These are phyloP conservation scores for Sesbania bispinosa DNA, from an alignment of 306 rosid genomes.

Conservation along the genomic window DNA sequence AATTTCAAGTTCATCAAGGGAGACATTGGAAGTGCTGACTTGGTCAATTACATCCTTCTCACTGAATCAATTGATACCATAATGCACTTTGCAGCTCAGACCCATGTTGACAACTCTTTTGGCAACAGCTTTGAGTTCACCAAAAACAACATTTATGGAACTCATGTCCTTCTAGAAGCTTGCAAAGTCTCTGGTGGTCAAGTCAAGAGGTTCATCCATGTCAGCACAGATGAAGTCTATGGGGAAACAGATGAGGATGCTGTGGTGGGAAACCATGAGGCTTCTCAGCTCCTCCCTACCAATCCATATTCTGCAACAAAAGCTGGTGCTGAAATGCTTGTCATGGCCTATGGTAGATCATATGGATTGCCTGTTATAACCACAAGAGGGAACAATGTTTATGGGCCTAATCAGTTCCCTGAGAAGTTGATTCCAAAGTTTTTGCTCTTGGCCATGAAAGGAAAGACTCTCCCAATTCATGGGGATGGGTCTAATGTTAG, in stretches of 20 bases:
- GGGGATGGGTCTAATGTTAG: constrained; percentile 41
- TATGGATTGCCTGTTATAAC: constrained; percentile 38
- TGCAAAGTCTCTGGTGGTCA: constrained; percentile 28
- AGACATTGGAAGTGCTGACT: constrained; percentile 35
- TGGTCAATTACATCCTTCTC: constrained; percentile 30
- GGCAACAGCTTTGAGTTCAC: constrained; percentile 41
- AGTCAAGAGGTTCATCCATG: constrained; percentile 35
- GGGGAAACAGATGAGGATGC: constrained; percentile 36
- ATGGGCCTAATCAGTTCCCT: constrained; percentile 40
- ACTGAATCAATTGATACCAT: constrained; percentile 37
- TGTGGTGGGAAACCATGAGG: constrained; percentile 30
- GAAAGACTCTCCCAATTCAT: constrained; percentile 32
- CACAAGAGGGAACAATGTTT: constrained; percentile 35
- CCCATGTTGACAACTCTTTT: constrained; percentile 35
- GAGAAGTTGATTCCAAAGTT: constrained; percentile 42
- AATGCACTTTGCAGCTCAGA: constrained; percentile 42
- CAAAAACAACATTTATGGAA: constrained; percentile 33
- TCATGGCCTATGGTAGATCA: constrained; percentile 41
- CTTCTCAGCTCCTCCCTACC: constrained; percentile 25
- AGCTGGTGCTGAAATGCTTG: constrained; percentile 44
- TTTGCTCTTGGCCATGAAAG: constrained; percentile 35
- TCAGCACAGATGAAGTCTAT: constrained; percentile 34
- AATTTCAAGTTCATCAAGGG: constrained; percentile 39
- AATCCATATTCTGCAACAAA: constrained; percentile 37
- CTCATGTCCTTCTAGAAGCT: constrained; percentile 37